phyloP scores from a whole-genome alignment of 2,329 filamentous ascomycete species.

The Ascochyta fabae region DNA sequence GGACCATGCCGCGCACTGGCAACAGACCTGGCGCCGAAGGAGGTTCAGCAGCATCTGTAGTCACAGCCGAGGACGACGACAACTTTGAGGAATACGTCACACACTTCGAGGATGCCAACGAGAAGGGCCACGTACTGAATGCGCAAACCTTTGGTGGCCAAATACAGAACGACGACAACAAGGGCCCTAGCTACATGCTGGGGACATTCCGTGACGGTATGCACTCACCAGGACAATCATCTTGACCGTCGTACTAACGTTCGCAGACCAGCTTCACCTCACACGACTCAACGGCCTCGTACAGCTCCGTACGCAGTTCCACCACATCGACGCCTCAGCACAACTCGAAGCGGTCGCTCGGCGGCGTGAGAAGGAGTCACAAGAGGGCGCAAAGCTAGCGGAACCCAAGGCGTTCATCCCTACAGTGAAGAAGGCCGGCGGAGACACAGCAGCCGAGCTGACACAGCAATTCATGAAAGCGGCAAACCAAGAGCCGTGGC shows the following conservation, averaged over 20 bases:
- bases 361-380: constrained; percentile 55
- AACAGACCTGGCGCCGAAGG: constrained; percentile 36
- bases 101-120: constrained; percentile 67
- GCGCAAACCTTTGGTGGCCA: constrained; percentile 88
- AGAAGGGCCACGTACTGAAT: constrained; percentile 74
- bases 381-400: constrained; percentile 50
- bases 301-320: constrained; percentile 88
- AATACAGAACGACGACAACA: constrained; percentile 71
- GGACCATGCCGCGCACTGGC: constrained; percentile 39
- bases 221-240: constrained; percentile 30
- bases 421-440: constrained; percentile 78
- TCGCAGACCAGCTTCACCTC: constrained; percentile 79
- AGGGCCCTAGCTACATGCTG: constrained; percentile 81
- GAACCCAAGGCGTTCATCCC: constrained; percentile 83
- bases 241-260: constrained; percentile 10
- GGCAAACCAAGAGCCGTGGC: constrained; percentile 85
- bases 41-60: constrained; percentile 27
- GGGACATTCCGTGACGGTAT: constrained; percentile 85
- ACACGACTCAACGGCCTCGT: constrained; percentile 83
- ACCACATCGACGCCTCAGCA: constrained; percentile 85
- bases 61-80: constrained; percentile 65
- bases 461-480: constrained; percentile 77
- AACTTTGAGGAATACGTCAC: constrained; percentile 64
- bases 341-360: constrained; percentile 68
- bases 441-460: constrained; percentile 70